Base-by-base conservation (phyloP, 2,329 filamentous ascomycete species). In the Aspergillus hortae region DNA sequence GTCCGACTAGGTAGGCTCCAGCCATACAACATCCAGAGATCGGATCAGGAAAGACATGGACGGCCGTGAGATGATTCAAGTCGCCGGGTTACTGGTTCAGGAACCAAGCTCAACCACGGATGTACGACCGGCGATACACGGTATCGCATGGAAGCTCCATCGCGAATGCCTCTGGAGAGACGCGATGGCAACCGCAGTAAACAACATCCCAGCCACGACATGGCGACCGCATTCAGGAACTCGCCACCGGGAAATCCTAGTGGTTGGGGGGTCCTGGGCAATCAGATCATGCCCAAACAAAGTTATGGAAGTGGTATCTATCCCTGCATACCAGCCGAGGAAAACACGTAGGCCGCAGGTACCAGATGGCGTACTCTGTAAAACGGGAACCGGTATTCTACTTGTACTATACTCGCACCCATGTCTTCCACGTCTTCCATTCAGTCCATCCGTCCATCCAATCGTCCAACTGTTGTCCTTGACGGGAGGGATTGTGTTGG, bases 361-460 rank as follows among this genome's bases (percentile, higher is more conserved):
- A 42, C n/a, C n/a, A 12, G 17, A 42, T 5, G 11, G 30, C 19
- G 19, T 19, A 19, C 19, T 19, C 3, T 19, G 49, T 52, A 51
- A 54, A 35, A 38, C 42, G 14, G 17, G 25, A 44, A 55, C 53
- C 41, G 35, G 35, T 17, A 17, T n/a, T 38, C 14, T 38, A 17
- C 9, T 5, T 6, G 25, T 6, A 19, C 25, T 6, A 4, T 6
- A 19, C 23, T 23, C 23, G 23, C 23, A 23, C 1, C 23, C 23
- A 23, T 23, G 23, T 23, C 4, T 23, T 23, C 23, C 23, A 23
- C 23, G 27, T 30, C 27, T 11, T 30, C 27, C 27, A 30, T 30
- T 30, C 9, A 30, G 1, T 30, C 27, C 7, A 11, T 30, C 27
- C 27, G 7, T 9, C 27, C 27, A 10, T 30, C 27, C 27, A 30